Base-by-base conservation (phyloP, 768 basidiomycete genomes). In the Trametes cingulata region DNA sequence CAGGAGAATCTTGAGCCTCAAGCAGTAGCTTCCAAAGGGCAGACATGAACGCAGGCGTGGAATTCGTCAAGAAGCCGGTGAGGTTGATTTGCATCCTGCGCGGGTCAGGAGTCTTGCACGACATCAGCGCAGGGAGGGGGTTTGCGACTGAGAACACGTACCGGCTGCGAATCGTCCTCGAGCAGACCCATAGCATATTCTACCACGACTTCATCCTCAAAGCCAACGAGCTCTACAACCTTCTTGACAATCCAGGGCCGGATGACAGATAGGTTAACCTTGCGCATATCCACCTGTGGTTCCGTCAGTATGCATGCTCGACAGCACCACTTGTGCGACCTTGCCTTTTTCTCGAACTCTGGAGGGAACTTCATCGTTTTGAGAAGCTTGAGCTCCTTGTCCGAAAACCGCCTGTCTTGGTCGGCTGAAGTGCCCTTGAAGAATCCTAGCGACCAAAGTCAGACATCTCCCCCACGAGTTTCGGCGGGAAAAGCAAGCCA, bases 141-240 rank as follows among this genome's bases (percentile, higher is more conserved):
- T 6, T 24, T 6, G 54, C 41, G 41, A 36, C 6, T 41, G 17
- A 24, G 43, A 50, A 27, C 0, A 72, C 88, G 65, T 63, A 96
- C 95, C n/a, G 91, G 88, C 64, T 90, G 83, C 15, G 84, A 81
- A 48, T 85, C 79, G 67, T 97, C 93, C 70, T 99, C 97, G 6
- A 99, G 77, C 19, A 98, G 80, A 17, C 93, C 93, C 86, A 94
- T 93, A 17, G 94, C 93, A 70, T 97, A 98, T 70, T 98, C 96
- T 27, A 98, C 87, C 41, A 98, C 88, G 42, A 99, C 88, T 71
- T 99, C 97, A 73, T 99, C 97, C 68, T 99, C 97, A 37, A 98
- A 86, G 2, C 95, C 93, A 42, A 95, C 85, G 20, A 97, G 82
- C 58, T 95, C 91, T 3, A 90, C 83, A 57, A 97, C 88, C 74